Evolutionary conservation across 805 yeast species (phyloP).

Genomic region (Groenewaldozyma salmanticensis): DNA sequence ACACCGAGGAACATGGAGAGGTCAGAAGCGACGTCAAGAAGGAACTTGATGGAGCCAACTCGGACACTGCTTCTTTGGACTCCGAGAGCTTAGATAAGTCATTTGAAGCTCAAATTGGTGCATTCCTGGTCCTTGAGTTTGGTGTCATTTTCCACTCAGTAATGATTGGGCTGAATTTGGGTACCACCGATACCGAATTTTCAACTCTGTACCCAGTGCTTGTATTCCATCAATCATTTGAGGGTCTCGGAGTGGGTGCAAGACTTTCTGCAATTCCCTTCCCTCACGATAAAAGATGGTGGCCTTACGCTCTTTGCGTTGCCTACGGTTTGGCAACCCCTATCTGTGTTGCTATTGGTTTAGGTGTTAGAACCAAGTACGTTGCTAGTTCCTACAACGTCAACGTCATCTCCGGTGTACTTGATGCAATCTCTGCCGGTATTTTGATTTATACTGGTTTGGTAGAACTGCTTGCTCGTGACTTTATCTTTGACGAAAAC

Average conservation of each 20-base stretch:
- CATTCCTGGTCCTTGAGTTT: conserved; percentile 53
- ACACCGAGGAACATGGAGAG: not conserved
- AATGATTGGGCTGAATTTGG: conserved; percentile 60
- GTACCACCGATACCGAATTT: conserved; percentile 56
- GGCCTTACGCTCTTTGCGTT: conserved; percentile 43
- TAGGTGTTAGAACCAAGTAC: conserved; percentile 56
- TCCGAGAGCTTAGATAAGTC: conserved; percentile 7
- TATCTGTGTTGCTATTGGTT: conserved; percentile 60
- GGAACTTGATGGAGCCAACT: not conserved
- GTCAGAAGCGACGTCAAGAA: conserved; percentile 1
- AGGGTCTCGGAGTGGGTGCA: conserved; percentile 71
- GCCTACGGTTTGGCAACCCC: conserved; percentile 58
- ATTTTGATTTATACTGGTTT: conserved; percentile 61
- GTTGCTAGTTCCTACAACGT: conserved; percentile 45
- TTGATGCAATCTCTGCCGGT: conserved; percentile 66
- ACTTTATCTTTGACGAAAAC: conserved; percentile 43
- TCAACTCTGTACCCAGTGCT: conserved; percentile 52
- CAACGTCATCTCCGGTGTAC: conserved; percentile 48
- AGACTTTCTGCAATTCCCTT: conserved; percentile 52
- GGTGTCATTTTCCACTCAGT: conserved; percentile 71
- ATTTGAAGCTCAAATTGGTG: conserved; percentile 30
- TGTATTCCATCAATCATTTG: conserved; percentile 69
- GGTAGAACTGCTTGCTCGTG: conserved; percentile 68
- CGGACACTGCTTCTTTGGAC: conserved; percentile 8
- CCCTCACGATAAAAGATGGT: conserved; percentile 37